A percentile compares a stretch with the other conserved stretches of the same genome.
Evolutionary conservation across 768 basidiomycete genomes (phyloP).

Genomic region (Serendipita sp.): DNA sequence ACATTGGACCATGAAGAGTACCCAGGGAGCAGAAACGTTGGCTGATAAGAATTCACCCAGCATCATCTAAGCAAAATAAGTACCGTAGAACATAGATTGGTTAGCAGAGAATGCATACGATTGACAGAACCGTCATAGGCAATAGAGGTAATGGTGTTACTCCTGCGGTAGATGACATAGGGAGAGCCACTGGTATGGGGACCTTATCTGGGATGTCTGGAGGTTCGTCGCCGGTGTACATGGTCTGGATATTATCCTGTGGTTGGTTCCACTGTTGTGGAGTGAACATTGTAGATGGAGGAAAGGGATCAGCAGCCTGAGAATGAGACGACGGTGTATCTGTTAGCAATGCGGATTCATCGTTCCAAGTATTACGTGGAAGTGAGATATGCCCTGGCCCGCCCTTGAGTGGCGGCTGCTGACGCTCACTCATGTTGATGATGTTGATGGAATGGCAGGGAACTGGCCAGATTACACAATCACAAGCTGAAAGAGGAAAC

Average conservation of each 20-base stretch:
- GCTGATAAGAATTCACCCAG: slow-evolving; percentile 90
- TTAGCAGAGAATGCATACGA: slow-evolving; percentile 35
- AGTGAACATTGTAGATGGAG: not conserved
- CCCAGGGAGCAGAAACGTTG: slow-evolving; percentile 81
- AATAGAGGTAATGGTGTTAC: slow-evolving; percentile 70
- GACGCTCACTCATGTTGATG: not conserved
- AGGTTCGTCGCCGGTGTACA: slow-evolving; percentile 3
- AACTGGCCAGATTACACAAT: too few species aligned
- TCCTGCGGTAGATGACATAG: slow-evolving; percentile 16
- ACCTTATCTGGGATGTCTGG: slow-evolving; percentile 4
- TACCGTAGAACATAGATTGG: not conserved
- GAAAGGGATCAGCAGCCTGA: not conserved
- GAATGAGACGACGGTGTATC: slow-evolving; percentile 8
- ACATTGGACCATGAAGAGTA: slow-evolving; percentile 92
- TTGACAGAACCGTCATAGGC: slow-evolving; percentile 85
- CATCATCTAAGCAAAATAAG: slow-evolving; percentile 45
- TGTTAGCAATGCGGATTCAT: slow-evolving; percentile 10
- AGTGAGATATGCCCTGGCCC: slow-evolving; percentile 6
- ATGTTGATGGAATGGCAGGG: too few species aligned
- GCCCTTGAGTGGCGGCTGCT: not conserved
- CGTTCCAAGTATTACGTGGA: slow-evolving; percentile 6
- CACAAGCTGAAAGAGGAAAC: too few species aligned
- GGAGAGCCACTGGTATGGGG: slow-evolving; percentile 25
- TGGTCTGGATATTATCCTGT: slow-evolving; percentile 7
- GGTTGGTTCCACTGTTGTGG: not conserved